phyloP scores from a whole-genome alignment of 306 rosid species.

The Astragalus membranaceus region DNA sequence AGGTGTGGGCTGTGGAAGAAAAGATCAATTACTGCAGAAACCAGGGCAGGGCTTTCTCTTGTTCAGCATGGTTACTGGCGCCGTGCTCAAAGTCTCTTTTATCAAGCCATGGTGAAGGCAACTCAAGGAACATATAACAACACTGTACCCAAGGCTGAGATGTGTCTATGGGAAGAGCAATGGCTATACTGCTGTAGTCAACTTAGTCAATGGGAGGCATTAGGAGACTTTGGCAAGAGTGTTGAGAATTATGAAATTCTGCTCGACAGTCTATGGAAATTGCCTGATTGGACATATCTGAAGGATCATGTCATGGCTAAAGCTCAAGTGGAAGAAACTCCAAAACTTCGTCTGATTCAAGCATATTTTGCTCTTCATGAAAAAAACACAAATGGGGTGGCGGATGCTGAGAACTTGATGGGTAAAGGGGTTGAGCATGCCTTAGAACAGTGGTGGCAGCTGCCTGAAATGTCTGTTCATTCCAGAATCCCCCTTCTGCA shows the following conservation, averaged over 20 bases:
- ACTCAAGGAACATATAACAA: constrained; percentile 97
- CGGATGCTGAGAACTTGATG: constrained; percentile 83
- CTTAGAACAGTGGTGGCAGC: constrained; percentile 99
- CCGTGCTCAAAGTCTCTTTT: constrained; percentile 97
- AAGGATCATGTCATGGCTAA: constrained; percentile 94
- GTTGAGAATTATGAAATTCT: constrained; percentile 92
- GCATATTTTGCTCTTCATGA: constrained; percentile 93
- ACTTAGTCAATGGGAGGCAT: constrained; percentile 97
- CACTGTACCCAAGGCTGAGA: constrained; percentile 96
- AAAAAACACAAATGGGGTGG: constrained; percentile 79
- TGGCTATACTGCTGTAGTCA: constrained; percentile 92
- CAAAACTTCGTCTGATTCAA: constrained; percentile 83
- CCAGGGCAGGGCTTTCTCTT: constrained; percentile 93
- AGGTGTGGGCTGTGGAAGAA: constrained; percentile 98
- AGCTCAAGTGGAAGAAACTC: constrained; percentile 99
- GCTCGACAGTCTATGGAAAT: constrained; percentile 93
- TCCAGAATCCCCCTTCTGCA: constrained; percentile 95
- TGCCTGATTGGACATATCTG: constrained; percentile 97
- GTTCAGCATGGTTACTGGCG: constrained; percentile 99
- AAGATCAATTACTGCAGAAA: constrained; percentile 83
- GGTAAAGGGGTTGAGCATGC: constrained; percentile 95
- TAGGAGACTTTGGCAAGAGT: constrained; percentile 92
- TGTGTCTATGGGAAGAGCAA: constrained; percentile 99
- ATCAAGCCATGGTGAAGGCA: constrained; percentile 98
- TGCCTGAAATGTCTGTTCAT: constrained; percentile 97